phyloP scores from a whole-genome alignment of 768 basidiomycete species.

The Fistulinella prunicolor region DNA sequence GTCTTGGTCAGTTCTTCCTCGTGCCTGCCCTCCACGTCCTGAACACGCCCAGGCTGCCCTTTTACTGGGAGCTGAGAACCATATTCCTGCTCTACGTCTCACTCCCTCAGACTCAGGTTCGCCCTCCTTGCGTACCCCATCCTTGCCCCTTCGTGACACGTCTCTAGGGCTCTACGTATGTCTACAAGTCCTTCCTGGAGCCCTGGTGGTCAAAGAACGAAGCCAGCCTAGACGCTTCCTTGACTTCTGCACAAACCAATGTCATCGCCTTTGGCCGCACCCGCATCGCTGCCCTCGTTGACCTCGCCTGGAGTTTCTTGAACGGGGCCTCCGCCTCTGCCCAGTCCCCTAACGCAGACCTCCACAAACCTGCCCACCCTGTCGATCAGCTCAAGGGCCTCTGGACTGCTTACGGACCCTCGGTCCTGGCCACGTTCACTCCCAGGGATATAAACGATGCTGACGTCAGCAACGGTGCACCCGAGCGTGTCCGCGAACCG shows the following conservation, averaged over 20 bases:
- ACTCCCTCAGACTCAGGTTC: constrained; percentile 67
- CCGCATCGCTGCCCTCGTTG: constrained; percentile 48
- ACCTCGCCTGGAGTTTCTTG: constrained; percentile 41
- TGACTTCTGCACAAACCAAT: constrained; percentile 53
- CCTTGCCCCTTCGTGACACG: constrained; percentile 6
- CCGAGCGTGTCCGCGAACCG: not conserved
- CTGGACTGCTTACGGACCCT: constrained; percentile 42
- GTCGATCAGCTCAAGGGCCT: constrained; percentile 36
- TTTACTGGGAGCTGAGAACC: constrained; percentile 76
- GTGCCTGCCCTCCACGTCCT: not conserved
- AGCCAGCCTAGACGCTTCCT: constrained; percentile 54
- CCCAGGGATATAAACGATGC: constrained; percentile 12
- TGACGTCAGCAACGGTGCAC: no score
- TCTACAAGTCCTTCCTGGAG: constrained; percentile 58
- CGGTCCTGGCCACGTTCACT: constrained; percentile 33
- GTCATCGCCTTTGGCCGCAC: constrained; percentile 52
- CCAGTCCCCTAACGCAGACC: constrained; percentile 25
- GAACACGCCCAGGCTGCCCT: constrained; percentile 56
- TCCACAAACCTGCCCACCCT: constrained; percentile 19
- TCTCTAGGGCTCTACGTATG: constrained; percentile 62
- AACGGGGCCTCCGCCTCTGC: no score
- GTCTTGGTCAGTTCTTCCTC: constrained; percentile 49
- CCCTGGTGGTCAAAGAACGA: constrained; percentile 63
- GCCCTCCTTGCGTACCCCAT: constrained; percentile 10
- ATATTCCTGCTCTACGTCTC: constrained; percentile 63